Conservation (phyloP, 208 protist species). For the Lotmaria passim region DNA sequence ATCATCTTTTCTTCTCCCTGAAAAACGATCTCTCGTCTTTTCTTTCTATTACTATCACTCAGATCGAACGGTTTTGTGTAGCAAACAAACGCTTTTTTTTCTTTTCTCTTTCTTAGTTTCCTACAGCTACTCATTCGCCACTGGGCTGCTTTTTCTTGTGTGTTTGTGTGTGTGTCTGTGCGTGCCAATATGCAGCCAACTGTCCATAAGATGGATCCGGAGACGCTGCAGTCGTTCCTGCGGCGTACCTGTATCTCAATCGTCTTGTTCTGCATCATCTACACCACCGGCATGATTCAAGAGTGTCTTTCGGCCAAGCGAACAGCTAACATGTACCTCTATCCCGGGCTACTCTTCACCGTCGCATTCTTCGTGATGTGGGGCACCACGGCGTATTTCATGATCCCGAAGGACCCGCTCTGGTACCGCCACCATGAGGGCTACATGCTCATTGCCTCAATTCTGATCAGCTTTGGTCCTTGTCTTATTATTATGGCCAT, state of each 20-base stretch:
- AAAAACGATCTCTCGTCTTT: no score
- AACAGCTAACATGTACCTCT: conserved; percentile 45
- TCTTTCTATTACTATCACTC: no score
- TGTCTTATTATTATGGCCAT: conserved; percentile 57
- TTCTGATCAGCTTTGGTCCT: conserved; percentile 26
- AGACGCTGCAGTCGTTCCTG: conserved; percentile 30
- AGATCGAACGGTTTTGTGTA: no score
- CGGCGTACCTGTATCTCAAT: conserved; percentile 23
- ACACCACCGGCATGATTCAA: conserved; percentile 46
- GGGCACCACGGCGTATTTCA: conserved; percentile 59
- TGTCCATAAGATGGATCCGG: conserved; percentile 27
- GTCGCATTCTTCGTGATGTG: conserved; percentile 70
- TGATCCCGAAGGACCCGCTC: conserved; percentile 56
- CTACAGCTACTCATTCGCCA: no score
- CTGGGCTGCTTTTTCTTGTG: not conserved
- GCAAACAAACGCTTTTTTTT: no score
- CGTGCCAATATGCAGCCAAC: conserved; percentile 36
- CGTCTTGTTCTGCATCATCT: conserved; percentile 38
- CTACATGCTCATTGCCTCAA: conserved; percentile 43
- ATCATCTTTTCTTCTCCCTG: no score
- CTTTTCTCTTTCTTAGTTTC: no score
- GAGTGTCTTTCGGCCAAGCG: conserved; percentile 57
- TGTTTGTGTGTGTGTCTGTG: no score
- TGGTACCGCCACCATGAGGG: conserved; percentile 73
- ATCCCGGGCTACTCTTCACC: conserved; percentile 54